Base-by-base conservation (phyloP, 345 rosid genomes). In the Stellera chamaejasme region DNA sequence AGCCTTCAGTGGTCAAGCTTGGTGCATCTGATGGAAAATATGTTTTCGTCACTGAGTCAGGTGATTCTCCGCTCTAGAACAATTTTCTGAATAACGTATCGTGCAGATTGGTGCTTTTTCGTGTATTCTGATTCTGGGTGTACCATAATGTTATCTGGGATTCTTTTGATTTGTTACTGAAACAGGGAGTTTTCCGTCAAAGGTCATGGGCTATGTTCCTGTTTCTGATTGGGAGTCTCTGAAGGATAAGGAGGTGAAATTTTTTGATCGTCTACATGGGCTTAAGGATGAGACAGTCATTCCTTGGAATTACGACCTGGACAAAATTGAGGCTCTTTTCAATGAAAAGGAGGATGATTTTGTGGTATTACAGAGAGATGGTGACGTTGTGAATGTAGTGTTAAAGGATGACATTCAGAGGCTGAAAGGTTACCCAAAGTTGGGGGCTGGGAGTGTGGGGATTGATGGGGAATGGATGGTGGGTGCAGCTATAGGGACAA, bases 381-480 rank as follows among this genome's bases (percentile, higher is more conserved):
- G 75, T 13, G 89, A 71, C 74, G 73, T 75, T 42, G 76, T 89
- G 57, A 87, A 89, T 56, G 82, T 86, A 6, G 75, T 87, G 54
- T 66, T 71, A 0, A 86, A 74, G 75, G 87, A 77, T 39, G 99
- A 82, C 64, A 71, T 93, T 44, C 82, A 79, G 75, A 89, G 83
- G 61, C 68, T 84, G 13, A 81, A 75, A 61, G 83, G 82, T 5
- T 84, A 74, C 64, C 96, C 99, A 2, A 89, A 72, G 65, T 57
- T 84, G 59, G 86, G 84, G 13, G 65, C 71, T 25, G 88, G 89
- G 43, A 78, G 87, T 0, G 63, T 92, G 10, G 94, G 94, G 23
- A n/a, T 70, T 4, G 90, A 86, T 19, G 93, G 96, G 39, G 70
- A 75, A 71, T 85, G 90, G 90, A 83, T 92, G 95, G 98, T 92